Evolutionary conservation across 331 rosid genomes (phyloP).

Genomic region (Malus hybrid): DNA sequence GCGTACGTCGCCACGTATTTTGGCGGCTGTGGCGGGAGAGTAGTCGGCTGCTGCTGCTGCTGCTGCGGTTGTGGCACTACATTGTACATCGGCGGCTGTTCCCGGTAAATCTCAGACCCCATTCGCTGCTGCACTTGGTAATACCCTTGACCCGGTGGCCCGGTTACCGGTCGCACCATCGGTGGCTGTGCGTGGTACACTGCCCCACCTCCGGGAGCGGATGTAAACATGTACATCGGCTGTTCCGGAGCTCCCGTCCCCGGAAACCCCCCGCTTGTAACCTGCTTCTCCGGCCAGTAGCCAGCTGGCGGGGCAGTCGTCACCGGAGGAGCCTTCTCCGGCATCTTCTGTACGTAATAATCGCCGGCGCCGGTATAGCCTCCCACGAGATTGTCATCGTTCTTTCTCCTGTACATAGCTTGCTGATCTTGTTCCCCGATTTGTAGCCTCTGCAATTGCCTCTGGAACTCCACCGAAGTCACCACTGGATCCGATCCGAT

Average conservation of each 20-base stretch:
- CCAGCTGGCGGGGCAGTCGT: slow-evolving; percentile 15
- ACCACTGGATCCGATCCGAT: too few relatives aligned
- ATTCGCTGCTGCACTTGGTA: slow-evolving; percentile 52
- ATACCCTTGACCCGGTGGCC: slow-evolving; percentile 48
- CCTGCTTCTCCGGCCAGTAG: slow-evolving; percentile 50
- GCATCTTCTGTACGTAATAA: slow-evolving; percentile 40
- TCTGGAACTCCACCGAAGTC: too few relatives aligned
- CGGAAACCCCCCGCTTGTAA: slow-evolving; percentile 37
- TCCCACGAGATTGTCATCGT: slow-evolving; percentile 39
- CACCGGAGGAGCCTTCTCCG: slow-evolving; percentile 38
- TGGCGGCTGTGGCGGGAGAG: slow-evolving; percentile 30
- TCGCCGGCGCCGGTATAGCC: slow-evolving; percentile 43
- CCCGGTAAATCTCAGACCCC: slow-evolving; percentile 61
- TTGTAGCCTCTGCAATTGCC: too few relatives aligned
- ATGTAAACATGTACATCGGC: slow-evolving; percentile 48
- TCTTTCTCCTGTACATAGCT: slow-evolving; percentile 43
- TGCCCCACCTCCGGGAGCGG: slow-evolving; percentile 43
- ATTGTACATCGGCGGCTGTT: slow-evolving; percentile 48
- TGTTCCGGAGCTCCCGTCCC: slow-evolving; percentile 39
- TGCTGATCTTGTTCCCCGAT: neutral
- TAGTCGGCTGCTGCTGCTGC: neutral
- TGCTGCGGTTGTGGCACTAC: slow-evolving; percentile 19
- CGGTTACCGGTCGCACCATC: slow-evolving; percentile 35
- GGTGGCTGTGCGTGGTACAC: slow-evolving; percentile 51
- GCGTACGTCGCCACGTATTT: slow-evolving; percentile 12